Conservation (phyloP, 345 rosid species). For the Nephelium lappaceum region DNA sequence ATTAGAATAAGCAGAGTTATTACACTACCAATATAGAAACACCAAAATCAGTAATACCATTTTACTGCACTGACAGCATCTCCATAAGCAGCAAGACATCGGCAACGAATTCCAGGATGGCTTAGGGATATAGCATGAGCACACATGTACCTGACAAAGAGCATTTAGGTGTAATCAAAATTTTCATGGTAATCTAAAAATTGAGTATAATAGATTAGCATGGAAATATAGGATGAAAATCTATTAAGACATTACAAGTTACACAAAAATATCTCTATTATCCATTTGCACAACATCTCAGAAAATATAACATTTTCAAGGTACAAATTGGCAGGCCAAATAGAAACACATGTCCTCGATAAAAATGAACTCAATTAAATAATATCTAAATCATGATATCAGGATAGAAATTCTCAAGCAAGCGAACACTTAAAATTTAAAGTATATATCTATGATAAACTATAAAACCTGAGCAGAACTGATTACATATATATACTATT, state of each 20-base stretch:
- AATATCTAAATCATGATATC: not conserved
- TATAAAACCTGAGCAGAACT: not conserved
- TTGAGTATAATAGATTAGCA: not conserved
- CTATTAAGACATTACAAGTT: not conserved
- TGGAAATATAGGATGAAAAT: not conserved
- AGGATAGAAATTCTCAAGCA: not conserved
- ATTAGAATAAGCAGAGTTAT: constrained; percentile 15
- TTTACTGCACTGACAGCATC: constrained; percentile 99
- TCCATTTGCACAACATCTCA: not conserved
- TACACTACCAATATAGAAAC: constrained; percentile 8
- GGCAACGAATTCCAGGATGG: constrained; percentile 98
- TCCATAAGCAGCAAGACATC: constrained; percentile 96
- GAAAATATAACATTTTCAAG: not conserved
- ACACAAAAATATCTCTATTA: not conserved
- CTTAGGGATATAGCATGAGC: constrained; percentile 94
- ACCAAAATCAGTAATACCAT: constrained; percentile 55
- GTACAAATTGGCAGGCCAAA: not conserved
- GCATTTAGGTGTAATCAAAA: constrained; percentile 1
- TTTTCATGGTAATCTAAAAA: not conserved
- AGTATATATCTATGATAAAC: not conserved
- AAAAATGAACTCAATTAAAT: not conserved
- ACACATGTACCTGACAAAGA: constrained; percentile 80
- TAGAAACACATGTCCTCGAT: not conserved
- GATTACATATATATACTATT: not conserved
- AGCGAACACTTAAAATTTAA: not conserved